Base-by-base conservation (phyloP, 192 early-diverging fungal species). In the Phycomyces blakesleeanus region DNA sequence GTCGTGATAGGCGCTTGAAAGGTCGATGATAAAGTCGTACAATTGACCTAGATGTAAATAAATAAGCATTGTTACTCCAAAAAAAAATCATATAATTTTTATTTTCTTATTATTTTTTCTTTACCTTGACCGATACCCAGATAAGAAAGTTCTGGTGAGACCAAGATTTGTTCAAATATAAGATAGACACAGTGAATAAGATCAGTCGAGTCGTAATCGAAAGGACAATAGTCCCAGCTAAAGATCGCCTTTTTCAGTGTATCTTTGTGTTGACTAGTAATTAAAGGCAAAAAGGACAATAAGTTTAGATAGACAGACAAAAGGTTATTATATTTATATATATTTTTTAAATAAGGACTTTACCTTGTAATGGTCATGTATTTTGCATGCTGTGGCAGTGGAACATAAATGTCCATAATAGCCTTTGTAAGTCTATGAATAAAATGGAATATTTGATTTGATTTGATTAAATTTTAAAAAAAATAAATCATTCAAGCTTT, bases 141-240 rank as follows among this genome's bases (percentile, higher is more conserved):
- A 42, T 85, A 80, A n/a, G 78, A 78, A 21, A 84, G 57, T 52
- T 81, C 83, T 15, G 72, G 71, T 34, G 82, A 69, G 38, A 75
- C 70, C 50, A 88, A 74, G 51, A 82, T 78, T 54, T 88, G 83
- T 71, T 88, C 79, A 66, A 91, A 82, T 59, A 91, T 82, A 29
- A 91, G 67, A 42, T 80, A 78, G 0, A 83, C 84, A 59, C 84
- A 85, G 55, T 85, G 84, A 58, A 91, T 77, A 53, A 89, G 68
- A 57, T 91, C 88, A 54, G 78, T 74, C 50, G 81, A 74, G 24
- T 70, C 66, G 24, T 87, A 71, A 53, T 85, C 83, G 69, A 85
- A 84, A n/a, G 90, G 87, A 66, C 76, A 77, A 69, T 89, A 89
- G 26, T 85, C 83, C 88, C 90, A 89, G 34, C 82, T 83, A 16